Conservation (phyloP, 2,329 filamentous ascomycete genomes). For the Akanthomyces lecanii region DNA sequence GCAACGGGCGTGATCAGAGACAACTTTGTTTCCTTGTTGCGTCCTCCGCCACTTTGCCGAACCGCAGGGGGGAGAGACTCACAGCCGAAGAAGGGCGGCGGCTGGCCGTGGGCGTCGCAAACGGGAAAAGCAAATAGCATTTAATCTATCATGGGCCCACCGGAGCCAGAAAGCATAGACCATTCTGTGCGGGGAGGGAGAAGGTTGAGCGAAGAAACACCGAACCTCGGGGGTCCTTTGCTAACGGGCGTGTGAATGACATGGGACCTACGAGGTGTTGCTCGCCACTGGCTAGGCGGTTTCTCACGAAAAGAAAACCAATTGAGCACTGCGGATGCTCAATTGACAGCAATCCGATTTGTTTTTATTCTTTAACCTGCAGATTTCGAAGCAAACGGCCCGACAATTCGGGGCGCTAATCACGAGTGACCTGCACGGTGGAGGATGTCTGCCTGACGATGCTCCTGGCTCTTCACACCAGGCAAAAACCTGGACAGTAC, state of each 20-base stretch:
- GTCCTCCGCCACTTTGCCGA: background rate
- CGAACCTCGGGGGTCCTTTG: background rate
- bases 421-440: conserved; percentile 6
- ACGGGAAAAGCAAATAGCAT: background rate
- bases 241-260: conserved; percentile 9
- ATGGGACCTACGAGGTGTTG: background rate
- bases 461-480: conserved; percentile 9
- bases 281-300: background rate
- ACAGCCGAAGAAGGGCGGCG: background rate
- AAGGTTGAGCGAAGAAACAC: background rate
- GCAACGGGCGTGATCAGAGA: background rate
- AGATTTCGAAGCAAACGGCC: background rate
- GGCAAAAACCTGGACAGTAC: background rate
- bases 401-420: conserved; percentile 9
- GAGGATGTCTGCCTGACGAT: conserved; percentile 16
- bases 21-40: background rate
- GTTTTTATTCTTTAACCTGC: background rate
- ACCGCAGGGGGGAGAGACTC: background rate
- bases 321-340: background rate
- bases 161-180: conserved; percentile 7
- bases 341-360: background rate
- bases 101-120: background rate
- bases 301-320: conserved; percentile 1
- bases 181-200: conserved; percentile 10
- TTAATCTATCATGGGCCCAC: conserved; percentile 4